Base-by-base conservation (phyloP, 148 eudicot genomes). In the Rhododendron ferrugineum region DNA sequence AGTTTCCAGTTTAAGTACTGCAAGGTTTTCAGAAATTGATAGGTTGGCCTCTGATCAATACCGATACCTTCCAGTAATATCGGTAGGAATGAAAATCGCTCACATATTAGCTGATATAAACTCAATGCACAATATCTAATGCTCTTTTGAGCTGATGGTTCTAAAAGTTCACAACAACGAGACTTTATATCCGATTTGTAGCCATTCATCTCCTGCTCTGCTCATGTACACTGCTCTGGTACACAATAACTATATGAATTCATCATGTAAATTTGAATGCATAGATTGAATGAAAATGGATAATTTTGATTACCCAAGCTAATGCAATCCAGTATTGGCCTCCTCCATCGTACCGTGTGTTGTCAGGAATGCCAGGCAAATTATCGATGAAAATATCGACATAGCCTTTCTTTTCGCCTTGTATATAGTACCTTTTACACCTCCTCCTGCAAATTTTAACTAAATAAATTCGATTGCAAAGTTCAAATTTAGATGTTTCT, bases 331-430 rank as follows among this genome's bases (percentile, higher is more conserved):
- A 94, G 81, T 88, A 95, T 11, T 66, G 91, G 22, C 91, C 93
- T 60, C 89, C 91, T 4, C 95, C 95, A 82, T 93, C 94, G n/a
- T 87, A 88, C 9, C 80, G 85, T 47, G 93, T 87, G 86, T 95
- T 95, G 90, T 94, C 98, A 9, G 97, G 93, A 58, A 81, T n/a
- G 42, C 97, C 96, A 34, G 93, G 92, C 64, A 92, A 68, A 60
- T 89, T 82, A 23, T 89, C 93, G 14, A 93, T 30, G 64, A 95
- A 95, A 2, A 73, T 64, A 1, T 89, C 90, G 3, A 88, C 88
- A 4, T 86, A 82, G 13, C 95, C 97, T 64, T 88, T 88, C 46
- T 70, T 86, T 36, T 79, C 86, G 3, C 94, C 95, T 47, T 83
- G 85, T 84, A 88, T 86, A 70, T 90, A 90, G 85, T 92, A 93